phyloP scores from a whole-genome alignment of 371 early-diverging fungal genomes.

The Mortierella sp. region DNA sequence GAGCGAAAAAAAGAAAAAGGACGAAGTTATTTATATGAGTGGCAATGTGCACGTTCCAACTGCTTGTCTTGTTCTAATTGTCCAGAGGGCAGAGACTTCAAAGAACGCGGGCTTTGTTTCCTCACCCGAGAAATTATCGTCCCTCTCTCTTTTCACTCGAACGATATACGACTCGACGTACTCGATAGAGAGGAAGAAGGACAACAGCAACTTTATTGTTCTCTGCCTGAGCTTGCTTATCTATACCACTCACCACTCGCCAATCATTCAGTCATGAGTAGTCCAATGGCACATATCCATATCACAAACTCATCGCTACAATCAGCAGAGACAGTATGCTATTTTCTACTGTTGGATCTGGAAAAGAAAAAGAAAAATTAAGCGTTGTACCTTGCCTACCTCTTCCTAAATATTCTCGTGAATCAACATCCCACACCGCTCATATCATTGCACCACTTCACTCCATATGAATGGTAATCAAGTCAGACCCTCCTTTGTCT shows the following conservation, averaged over 20 bases:
- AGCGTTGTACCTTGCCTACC: background rate
- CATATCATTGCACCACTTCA: background rate
- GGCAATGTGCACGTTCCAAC: slow-evolving; percentile 12
- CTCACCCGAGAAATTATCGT: slow-evolving; percentile 31
- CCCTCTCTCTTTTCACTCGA: background rate
- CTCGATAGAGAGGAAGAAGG: no score
- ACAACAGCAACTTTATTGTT: no score
- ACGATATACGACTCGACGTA: background rate
- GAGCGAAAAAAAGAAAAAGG: background rate
- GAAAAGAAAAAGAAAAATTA: background rate
- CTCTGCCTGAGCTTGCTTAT: no score
- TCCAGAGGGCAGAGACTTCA: no score
- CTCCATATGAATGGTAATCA: background rate
- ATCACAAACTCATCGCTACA: no score
- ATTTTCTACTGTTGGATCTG: no score
- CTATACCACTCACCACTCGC: no score
- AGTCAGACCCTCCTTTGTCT: no score
- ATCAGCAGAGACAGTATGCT: no score
- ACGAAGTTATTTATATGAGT: background rate
- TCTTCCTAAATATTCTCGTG: background rate
- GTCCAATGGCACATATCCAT: no score
- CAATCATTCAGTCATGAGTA: no score
- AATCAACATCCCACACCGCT: background rate
- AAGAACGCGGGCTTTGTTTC: background rate
- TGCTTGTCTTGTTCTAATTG: background rate